These are phyloP conservation scores for Rhypophila decipiens DNA, from an alignment of 495 filamentous ascomycete species.

Conservation along the genomic window DNA sequence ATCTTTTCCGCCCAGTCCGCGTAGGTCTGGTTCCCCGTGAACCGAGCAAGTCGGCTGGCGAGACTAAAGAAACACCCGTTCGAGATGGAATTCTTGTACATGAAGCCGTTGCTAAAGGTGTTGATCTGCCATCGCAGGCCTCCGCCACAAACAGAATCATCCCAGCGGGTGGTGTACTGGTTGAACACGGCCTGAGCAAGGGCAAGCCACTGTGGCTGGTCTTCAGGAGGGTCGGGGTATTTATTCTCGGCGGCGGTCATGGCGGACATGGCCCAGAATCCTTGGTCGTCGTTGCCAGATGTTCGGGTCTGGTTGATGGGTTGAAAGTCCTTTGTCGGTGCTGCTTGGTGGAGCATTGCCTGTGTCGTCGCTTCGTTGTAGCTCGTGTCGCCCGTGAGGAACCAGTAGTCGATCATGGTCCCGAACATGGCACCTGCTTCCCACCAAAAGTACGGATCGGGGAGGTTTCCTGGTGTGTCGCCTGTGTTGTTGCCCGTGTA, in stretches of 20 bases:
- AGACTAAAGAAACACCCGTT: conserved; percentile 79
- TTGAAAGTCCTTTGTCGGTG: conserved; percentile 65
- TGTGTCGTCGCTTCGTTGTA: conserved; percentile 66
- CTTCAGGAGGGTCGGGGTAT: conserved; percentile 58
- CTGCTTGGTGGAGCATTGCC: conserved; percentile 65
- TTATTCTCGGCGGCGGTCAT: conserved; percentile 77
- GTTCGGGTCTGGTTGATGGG: conserved; percentile 73
- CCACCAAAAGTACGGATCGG: conserved; percentile 77
- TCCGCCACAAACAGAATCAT: conserved; percentile 60
- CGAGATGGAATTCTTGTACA: conserved; percentile 73
- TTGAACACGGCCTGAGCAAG: conserved; percentile 77
- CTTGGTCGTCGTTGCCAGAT: conserved; percentile 78
- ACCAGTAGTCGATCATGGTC: conserved; percentile 76
- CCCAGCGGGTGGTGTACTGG: conserved; percentile 62
- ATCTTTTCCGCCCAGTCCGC: conserved; percentile 65
- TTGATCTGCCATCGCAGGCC: conserved; percentile 85
- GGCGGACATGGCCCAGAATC: conserved; percentile 77
- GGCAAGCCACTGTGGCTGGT: conserved; percentile 68
- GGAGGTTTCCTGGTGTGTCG: conserved; percentile 64
- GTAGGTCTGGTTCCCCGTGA: conserved; percentile 73
- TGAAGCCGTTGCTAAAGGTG: conserved; percentile 72
- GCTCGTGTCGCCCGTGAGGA: conserved; percentile 64
- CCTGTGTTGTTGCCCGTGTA: conserved; percentile 69
- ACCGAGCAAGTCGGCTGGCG: conserved; percentile 66
- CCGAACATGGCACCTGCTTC: conserved; percentile 73